A percentile compares a stretch with the other conserved stretches of the same genome.
phyloP scores from a whole-genome alignment of 345 rosid genomes.

The Euphorbia tirucalli region DNA sequence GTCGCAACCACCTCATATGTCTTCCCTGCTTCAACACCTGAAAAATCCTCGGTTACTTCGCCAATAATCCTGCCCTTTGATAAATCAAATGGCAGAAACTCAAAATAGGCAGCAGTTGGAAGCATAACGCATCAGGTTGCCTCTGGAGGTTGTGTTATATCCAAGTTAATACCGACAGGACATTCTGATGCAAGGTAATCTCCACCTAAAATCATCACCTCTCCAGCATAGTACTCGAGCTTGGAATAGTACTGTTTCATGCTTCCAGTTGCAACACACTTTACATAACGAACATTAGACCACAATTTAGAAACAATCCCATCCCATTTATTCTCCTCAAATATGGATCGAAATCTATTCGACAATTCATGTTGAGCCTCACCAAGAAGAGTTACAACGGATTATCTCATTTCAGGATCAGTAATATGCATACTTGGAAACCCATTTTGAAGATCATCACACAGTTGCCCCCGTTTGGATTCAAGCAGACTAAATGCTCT shows the following conservation, averaged over 20 bases:
- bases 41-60: conserved; percentile 36
- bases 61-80: conserved; percentile 16
- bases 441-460: conserved; percentile 45
- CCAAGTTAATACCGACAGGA: too few species aligned
- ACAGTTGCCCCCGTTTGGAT: conserved; percentile 44
- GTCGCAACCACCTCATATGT: conserved; percentile 45
- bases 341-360: conserved; percentile 31
- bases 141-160: too few species aligned
- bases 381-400: conserved; percentile 35
- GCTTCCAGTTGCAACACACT: conserved; percentile 47
- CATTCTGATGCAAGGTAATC: too few species aligned
- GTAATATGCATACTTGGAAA: conserved; percentile 30
- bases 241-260: too few species aligned
- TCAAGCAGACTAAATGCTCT: conserved; percentile 33
- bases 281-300: conserved; percentile 45
- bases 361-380: too few species aligned
- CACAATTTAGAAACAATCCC: conserved; percentile 46
- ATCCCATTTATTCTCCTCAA: too few species aligned
- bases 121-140: too few species aligned
- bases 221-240: conserved; percentile 43
- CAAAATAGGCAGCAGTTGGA: too few species aligned
- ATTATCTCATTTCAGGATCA: conserved; percentile 37
- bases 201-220: too few species aligned
- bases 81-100: conserved; percentile 41
- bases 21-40: conserved; percentile 45